Conservation (phyloP, 2,329 filamentous ascomycete genomes). For the Claviceps lovelessii region DNA sequence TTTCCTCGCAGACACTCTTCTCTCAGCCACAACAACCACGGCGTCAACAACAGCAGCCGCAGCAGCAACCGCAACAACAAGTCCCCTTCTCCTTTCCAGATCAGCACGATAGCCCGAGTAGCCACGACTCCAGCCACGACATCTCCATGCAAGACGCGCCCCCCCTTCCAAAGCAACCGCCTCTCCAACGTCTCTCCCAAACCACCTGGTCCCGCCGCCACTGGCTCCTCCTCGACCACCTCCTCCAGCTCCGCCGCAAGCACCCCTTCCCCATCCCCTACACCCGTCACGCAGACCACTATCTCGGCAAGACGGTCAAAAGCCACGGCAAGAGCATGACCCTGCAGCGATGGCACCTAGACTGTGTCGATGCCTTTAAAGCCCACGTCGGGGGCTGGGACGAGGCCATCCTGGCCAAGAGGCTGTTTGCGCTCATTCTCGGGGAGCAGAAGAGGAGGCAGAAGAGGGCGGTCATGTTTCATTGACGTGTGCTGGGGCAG, state of each 20-base stretch:
- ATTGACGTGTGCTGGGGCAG: not conserved
- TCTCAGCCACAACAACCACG: not conserved
- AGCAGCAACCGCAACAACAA: not conserved
- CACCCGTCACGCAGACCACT: constrained; percentile 17
- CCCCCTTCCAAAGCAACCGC: constrained; percentile 4
- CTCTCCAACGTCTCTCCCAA: constrained; percentile 21
- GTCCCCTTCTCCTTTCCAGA: not conserved
- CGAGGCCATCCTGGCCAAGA: constrained; percentile 32
- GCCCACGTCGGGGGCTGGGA: constrained; percentile 35
- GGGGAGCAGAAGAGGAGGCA: constrained; percentile 29
- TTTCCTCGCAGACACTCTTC: constrained; percentile 11
- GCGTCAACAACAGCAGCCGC: too few species aligned
- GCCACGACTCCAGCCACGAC: constrained; percentile 12
- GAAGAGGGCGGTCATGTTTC: not conserved
- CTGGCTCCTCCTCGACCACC: constrained; percentile 38
- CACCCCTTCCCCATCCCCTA: constrained; percentile 21
- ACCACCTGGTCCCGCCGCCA: constrained; percentile 35
- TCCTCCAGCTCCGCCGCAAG: constrained; percentile 33
- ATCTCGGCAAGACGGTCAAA: constrained; percentile 34
- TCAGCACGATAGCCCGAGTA: constrained; percentile 19
- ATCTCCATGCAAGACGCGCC: constrained; percentile 16
- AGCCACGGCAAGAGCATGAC: constrained; percentile 32
- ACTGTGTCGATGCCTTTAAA: constrained; percentile 41
- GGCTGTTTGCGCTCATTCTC: constrained; percentile 37
- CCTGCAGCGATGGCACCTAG: constrained; percentile 42